These are phyloP conservation scores for Apiospora rasikravindrae DNA, from an alignment of 2,329 filamentous ascomycete species.

Conservation along the genomic window DNA sequence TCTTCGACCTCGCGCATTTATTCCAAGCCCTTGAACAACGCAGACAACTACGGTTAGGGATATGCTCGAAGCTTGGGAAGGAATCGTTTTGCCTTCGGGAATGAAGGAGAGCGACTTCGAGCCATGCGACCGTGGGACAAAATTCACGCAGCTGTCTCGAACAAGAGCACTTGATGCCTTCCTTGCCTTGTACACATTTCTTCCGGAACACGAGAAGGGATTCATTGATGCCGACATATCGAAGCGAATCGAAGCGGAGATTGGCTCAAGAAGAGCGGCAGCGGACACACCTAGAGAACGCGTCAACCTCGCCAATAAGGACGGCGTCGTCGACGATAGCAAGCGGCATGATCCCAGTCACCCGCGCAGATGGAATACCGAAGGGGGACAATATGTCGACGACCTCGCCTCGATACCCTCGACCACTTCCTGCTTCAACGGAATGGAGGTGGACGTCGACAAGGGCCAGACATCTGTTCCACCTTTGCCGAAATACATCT, in stretches of 20 bases:
- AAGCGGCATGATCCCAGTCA: background rate
- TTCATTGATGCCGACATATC: background rate
- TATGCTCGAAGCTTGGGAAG: background rate
- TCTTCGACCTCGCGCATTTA: slow-evolving; percentile 1
- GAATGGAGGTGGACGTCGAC: slow-evolving; percentile 1
- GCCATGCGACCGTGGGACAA: background rate
- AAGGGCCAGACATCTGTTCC: background rate
- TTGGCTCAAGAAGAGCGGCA: background rate
- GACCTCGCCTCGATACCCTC: slow-evolving; percentile 6
- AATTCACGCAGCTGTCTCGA: slow-evolving; percentile 3
- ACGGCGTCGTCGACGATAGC: background rate
- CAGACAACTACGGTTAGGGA: background rate
- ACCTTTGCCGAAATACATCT: background rate
- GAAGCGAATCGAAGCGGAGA: background rate
- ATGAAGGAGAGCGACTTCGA: background rate
- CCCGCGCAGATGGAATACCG: slow-evolving; percentile 6
- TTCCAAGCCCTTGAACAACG: background rate
- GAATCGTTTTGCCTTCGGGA: background rate
- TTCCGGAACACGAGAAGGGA: background rate
- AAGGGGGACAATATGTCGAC: background rate
- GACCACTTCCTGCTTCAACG: background rate
- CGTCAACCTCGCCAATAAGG: background rate
- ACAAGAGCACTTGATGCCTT: background rate
- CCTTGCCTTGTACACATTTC: background rate
- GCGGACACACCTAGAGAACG: background rate